Evolutionary conservation across 805 yeast species (phyloP).

Genomic region (Candida coleopterorum): DNA sequence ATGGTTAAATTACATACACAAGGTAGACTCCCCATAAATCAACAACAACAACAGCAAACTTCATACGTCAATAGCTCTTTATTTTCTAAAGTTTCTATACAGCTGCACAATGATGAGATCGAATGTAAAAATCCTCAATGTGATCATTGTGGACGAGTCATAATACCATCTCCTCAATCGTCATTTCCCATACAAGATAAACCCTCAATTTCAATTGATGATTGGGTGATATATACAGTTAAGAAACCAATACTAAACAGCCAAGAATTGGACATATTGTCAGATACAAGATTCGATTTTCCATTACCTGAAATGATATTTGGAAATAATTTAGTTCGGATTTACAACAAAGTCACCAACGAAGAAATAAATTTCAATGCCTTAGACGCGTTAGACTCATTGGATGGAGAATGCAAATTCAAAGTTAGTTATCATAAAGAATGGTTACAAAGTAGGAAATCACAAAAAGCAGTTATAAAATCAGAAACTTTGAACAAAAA

Average conservation of each 20-base stretch:
- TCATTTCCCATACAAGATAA: conserved; percentile 56
- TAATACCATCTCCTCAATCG: conserved; percentile 74
- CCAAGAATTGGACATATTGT: conserved; percentile 62
- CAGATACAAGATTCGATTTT: conserved; percentile 50
- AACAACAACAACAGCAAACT: not conserved
- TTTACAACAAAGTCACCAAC: conserved; percentile 31
- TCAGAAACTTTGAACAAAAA: conserved; percentile 8
- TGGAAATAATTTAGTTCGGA: conserved; percentile 68
- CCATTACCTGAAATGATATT: conserved; percentile 98
- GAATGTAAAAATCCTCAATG: conserved; percentile 46
- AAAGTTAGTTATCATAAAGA: conserved; percentile 81
- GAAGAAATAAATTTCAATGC: conserved; percentile 63
- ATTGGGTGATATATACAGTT: conserved; percentile 72
- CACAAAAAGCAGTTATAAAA: not conserved
- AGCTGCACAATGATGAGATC: conserved; percentile 38
- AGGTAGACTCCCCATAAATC: conserved; percentile 25
- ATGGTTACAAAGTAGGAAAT: conserved; percentile 54
- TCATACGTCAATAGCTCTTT: not conserved
- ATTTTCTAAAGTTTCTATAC: conserved; percentile 25
- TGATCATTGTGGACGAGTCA: conserved; percentile 62
- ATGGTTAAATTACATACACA: conserved; percentile 50
- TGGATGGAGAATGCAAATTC: conserved; percentile 30
- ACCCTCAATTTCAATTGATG: conserved; percentile 64
- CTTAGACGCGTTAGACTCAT: conserved; percentile 56
- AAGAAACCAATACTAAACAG: conserved; percentile 76